Percentiles rank a stretch among this genome's conserved stretches.
These are phyloP conservation scores for Xerocomus spinulosus DNA, from an alignment of 768 basidiomycete genomes.

Conservation along the genomic window DNA sequence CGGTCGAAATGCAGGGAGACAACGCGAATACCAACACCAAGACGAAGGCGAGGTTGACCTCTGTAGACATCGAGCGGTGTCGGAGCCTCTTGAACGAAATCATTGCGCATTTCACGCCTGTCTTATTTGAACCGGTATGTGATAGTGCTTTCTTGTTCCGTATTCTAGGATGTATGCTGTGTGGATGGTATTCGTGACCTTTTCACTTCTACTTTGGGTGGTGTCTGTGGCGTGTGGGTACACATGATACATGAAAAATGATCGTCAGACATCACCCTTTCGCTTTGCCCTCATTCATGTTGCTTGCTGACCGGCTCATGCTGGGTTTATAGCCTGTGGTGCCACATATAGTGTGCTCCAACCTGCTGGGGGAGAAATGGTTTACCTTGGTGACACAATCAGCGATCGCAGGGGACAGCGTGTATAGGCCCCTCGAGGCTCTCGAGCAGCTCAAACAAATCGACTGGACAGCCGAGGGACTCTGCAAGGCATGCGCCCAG, in stretches of 20 bases:
- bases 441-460: constrained; percentile 54
- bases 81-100: constrained; percentile 47
- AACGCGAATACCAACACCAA: neutral
- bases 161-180: too few species aligned
- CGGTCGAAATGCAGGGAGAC: constrained; percentile 10
- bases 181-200: neutral
- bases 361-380: constrained; percentile 68
- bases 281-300: neutral
- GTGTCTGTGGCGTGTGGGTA: too few species aligned
- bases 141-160: neutral
- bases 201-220: too few species aligned
- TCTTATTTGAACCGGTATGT: constrained; percentile 60
- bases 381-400: constrained; percentile 65
- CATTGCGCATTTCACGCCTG: constrained; percentile 65
- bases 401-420: constrained; percentile 55
- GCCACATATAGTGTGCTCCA: constrained; percentile 72
- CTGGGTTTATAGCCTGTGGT: constrained; percentile 40
- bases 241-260: too few species aligned
- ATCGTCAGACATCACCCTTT: too few species aligned
- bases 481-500: constrained; percentile 53
- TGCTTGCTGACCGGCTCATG: neutral
- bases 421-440: constrained; percentile 70
- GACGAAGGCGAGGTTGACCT: constrained; percentile 22
- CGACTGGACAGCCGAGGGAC: constrained; percentile 54
- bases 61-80: constrained; percentile 38